Base-by-base conservation (phyloP, 306 rosid species). In the Psophocarpus tetragonolobus region DNA sequence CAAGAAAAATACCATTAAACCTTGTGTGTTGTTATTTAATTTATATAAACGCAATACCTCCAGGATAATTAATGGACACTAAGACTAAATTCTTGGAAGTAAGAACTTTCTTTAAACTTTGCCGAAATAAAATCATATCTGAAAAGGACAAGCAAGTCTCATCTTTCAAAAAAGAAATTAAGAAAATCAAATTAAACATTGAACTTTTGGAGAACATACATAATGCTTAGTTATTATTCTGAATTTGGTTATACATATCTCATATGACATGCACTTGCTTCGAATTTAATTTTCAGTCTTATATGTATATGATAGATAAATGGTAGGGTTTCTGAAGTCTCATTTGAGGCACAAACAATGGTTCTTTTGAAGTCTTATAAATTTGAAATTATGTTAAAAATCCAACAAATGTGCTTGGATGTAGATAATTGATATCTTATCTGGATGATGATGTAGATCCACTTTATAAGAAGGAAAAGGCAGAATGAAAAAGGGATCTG, bases 391-490 rank as follows among this genome's bases (percentile, higher is more conserved):
- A 44, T 2, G 2, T 61, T 44, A 23, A 21, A 54, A 41, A 13
- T 13, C 3, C n/a, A 47, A 44, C 21, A 75, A 44, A 14, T 6
- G n/a, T n/a, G n/a, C n/a, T n/a, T n/a, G n/a, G n/a, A n/a, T n/a
- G n/a, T n/a, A n/a, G n/a, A 29, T 0, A 24, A 23, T 8, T 63
- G 66, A 29, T 39, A 80, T 63, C 17, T 11, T 1, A 44, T 66
- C 30, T 80, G 13, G 63, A 53, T 73, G 74, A 53, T 72, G 39
- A 29, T 80, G 75, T 23, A 80, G 79, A 41, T 73, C 44, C 69
- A 39, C 12, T 6, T 9, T 13, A 14, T 6, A 27, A 51, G 23
- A 21, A 9, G 36, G 6, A 64, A 20, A 57, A 67, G 26, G 45
- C 47, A 72, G 0, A 41, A 85, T 77, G 85, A 73, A 73, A 30